Evolutionary conservation across 805 yeast genomes (phyloP).

Genomic region (Lipomyces mesembrius): DNA sequence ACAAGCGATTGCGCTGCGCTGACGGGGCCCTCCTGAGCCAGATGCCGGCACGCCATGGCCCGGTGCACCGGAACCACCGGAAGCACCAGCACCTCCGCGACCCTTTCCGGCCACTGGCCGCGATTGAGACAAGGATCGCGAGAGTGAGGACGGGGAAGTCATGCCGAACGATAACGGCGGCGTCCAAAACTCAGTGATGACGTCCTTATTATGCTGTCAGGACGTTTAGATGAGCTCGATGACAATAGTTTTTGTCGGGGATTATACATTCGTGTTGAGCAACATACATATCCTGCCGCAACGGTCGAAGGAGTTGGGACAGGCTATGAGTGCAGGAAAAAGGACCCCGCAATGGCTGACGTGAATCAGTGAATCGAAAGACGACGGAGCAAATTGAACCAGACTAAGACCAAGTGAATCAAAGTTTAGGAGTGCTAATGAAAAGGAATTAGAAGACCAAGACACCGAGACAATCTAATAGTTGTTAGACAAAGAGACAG

Average conservation of each 20-base stretch:
- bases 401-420: background rate
- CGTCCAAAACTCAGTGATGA: constrained; percentile 3
- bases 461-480: background rate
- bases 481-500: background rate
- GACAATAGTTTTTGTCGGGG: background rate
- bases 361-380: too few species aligned
- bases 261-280: constrained; percentile 2
- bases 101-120: constrained; percentile 2
- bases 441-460: too few species aligned
- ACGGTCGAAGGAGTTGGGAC: background rate
- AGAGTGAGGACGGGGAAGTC: constrained; percentile 20
- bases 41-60: too few species aligned
- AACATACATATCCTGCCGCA: constrained; percentile 3
- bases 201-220: background rate
- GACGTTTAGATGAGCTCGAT: background rate
- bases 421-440: background rate
- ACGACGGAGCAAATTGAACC: background rate
- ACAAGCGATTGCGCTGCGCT: constrained; percentile 45
- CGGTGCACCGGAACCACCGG: too few species aligned
- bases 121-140: constrained; percentile 8
- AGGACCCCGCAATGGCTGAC: too few species aligned
- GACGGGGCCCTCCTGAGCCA: constrained; percentile 31
- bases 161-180: constrained; percentile 5
- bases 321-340: too few species aligned
- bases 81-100: constrained; percentile 2